phyloP scores from a whole-genome alignment of 768 basidiomycete species.

The Leccinum imitatum region DNA sequence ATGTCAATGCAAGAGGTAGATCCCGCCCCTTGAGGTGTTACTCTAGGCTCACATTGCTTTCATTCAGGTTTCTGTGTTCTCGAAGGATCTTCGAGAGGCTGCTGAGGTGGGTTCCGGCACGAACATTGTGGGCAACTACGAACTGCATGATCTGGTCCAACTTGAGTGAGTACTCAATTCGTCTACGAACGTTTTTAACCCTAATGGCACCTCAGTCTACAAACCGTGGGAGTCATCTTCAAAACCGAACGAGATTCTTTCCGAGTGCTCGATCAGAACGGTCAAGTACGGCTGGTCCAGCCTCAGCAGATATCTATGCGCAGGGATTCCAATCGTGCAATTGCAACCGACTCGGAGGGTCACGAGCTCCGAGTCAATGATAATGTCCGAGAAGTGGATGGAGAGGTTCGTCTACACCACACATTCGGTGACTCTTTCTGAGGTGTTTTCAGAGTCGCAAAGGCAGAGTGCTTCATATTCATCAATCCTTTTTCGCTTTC shows the following conservation, averaged over 20 bases:
- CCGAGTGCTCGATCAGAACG: conserved; percentile 94
- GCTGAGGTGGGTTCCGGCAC: conserved; percentile 95
- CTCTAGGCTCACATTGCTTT: conserved; percentile 5
- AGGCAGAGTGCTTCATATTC: conserved; percentile 90
- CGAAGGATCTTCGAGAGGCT: conserved; percentile 94
- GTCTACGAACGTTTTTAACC: background rate
- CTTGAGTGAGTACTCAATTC: conserved; percentile 69
- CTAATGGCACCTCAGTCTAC: conserved; percentile 51
- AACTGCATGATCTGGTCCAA: conserved; percentile 94
- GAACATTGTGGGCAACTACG: conserved; percentile 89
- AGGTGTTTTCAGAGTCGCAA: conserved; percentile 59
- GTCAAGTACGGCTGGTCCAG: conserved; percentile 83
- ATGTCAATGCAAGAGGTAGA: conserved; percentile 92
- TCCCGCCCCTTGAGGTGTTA: background rate
- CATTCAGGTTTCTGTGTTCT: conserved; percentile 88
- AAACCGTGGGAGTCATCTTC: conserved; percentile 96
- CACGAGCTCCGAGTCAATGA: conserved; percentile 86
- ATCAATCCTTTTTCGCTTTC: conserved; percentile 93
- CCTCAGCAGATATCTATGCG: conserved; percentile 96
- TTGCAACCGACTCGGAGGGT: conserved; percentile 87
- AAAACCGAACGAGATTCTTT: conserved; percentile 96
- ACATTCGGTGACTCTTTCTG: background rate
- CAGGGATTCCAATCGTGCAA: conserved; percentile 73
- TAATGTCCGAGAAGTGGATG: conserved; percentile 88
- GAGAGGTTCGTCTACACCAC: conserved; percentile 57